Conservation (phyloP, 192 early-diverging fungal genomes). For the Coemansia sp. region DNA sequence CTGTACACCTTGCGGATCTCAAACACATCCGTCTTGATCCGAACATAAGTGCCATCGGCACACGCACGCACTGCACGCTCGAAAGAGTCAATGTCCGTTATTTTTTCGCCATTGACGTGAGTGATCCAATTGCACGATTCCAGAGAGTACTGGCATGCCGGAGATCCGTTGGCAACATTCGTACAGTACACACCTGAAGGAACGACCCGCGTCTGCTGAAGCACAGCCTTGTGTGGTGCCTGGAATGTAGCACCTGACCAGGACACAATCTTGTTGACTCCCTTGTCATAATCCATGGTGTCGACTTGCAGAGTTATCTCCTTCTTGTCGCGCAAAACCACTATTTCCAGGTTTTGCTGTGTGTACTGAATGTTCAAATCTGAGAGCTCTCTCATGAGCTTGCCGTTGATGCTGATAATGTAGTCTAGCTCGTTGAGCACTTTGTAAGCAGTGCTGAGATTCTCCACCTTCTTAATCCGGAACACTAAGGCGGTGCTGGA, state of each 20-base stretch:
- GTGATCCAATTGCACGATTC: slow-evolving; percentile 65
- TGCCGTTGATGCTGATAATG: slow-evolving; percentile 67
- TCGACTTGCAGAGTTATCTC: slow-evolving; percentile 67
- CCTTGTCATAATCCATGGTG: slow-evolving; percentile 59
- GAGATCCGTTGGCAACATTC: slow-evolving; percentile 62
- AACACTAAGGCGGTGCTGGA: slow-evolving; percentile 61
- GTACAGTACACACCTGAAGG: slow-evolving; percentile 68
- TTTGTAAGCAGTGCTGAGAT: slow-evolving; percentile 54
- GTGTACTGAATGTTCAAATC: slow-evolving; percentile 62
- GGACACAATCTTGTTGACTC: slow-evolving; percentile 66
- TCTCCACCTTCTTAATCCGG: slow-evolving; percentile 60
- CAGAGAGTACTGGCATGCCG: slow-evolving; percentile 62
- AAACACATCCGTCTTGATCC: slow-evolving; percentile 34
- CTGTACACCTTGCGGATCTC: slow-evolving; percentile 60
- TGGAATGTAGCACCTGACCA: slow-evolving; percentile 87
- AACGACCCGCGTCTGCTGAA: slow-evolving; percentile 65
- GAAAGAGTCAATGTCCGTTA: slow-evolving; percentile 64
- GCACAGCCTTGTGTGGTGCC: slow-evolving; percentile 66
- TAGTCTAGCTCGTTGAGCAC: slow-evolving; percentile 67
- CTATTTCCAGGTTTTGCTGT: slow-evolving; percentile 56
- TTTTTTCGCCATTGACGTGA: slow-evolving; percentile 62
- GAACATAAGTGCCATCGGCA: slow-evolving; percentile 54
- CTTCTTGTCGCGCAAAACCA: slow-evolving; percentile 69
- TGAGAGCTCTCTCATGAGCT: slow-evolving; percentile 60
- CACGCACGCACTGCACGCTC: slow-evolving; percentile 58